phyloP scores from a whole-genome alignment of 225 moss, liverwort and hornwort species.

The Pseudisothecium myosuroides region DNA sequence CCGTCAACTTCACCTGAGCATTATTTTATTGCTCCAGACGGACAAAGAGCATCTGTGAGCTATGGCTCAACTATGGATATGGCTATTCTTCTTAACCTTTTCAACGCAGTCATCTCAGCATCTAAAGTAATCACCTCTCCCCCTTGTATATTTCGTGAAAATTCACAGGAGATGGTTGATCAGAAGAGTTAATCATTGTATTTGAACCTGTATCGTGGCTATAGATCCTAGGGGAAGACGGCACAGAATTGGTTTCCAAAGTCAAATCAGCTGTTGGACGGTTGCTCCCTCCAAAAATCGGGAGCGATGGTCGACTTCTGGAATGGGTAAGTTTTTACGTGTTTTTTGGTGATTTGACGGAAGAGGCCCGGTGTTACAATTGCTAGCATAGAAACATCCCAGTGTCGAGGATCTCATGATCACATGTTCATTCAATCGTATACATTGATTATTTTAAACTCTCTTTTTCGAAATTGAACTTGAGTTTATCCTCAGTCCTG shows the following conservation, averaged over 20 bases:
- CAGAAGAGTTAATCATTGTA: not conserved
- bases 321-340: constrained; percentile 61
- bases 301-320: constrained; percentile 67
- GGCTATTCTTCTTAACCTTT: constrained; percentile 67
- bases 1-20: constrained; percentile 97
- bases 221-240: constrained; percentile 55
- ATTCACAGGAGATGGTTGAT: not conserved
- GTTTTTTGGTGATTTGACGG: not conserved
- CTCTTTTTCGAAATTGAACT: not conserved
- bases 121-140: constrained; percentile 34
- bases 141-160: not conserved
- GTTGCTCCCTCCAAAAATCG: constrained; percentile 62
- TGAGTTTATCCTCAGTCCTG: not conserved
- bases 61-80: constrained; percentile 89
- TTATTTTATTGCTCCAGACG: constrained; percentile 70
- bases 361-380: not conserved
- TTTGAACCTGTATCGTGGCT: not conserved
- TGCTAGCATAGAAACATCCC: not conserved
- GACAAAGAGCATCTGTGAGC: constrained; percentile 49
- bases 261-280: constrained; percentile 35
- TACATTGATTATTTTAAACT: not conserved
- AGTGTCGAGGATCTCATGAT: not conserved
- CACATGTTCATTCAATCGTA: not conserved
- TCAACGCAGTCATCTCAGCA: constrained; percentile 52
- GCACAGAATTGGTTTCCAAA: constrained; percentile 38